Evolutionary conservation across 768 basidiomycete genomes (phyloP).

Genomic region (Pisolithus marmoratus): DNA sequence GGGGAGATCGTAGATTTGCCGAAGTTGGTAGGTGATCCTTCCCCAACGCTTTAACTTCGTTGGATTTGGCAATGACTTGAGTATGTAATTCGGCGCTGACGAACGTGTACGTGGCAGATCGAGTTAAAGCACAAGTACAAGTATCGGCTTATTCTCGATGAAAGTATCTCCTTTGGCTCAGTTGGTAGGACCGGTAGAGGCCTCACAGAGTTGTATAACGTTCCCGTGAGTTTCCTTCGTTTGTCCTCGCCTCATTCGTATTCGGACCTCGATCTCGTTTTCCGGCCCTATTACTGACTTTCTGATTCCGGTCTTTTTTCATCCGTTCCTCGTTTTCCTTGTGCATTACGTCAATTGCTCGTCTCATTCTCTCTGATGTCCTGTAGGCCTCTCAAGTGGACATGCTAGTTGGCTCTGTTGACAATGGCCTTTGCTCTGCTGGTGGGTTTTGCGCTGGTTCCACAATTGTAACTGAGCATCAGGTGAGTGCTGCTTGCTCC

Average conservation of each 20-base stretch:
- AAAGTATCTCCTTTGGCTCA: constrained; percentile 88
- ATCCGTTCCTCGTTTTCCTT: neutral
- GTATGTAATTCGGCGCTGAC: neutral
- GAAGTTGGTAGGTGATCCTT: constrained; percentile 60
- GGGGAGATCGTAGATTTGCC: constrained; percentile 91
- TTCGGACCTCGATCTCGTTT: neutral
- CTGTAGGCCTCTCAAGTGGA: constrained; percentile 83
- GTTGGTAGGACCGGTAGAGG: constrained; percentile 93
- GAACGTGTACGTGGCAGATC: constrained; percentile 45
- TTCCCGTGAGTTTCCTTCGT: constrained; percentile 55
- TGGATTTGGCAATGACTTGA: neutral
- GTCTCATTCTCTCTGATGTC: neutral
- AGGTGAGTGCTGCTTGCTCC: constrained; percentile 38
- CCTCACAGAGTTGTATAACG: constrained; percentile 89
- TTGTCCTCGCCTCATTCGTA: neutral
- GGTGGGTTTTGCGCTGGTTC: constrained; percentile 98
- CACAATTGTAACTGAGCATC: constrained; percentile 76
- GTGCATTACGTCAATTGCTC: neutral
- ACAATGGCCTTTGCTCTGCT: constrained; percentile 72
- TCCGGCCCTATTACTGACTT: neutral
- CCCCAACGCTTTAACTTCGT: neutral
- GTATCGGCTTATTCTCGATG: constrained; percentile 91
- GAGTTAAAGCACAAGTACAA: constrained; percentile 95
- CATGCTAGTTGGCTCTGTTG: constrained; percentile 89
- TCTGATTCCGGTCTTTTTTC: neutral